Percentiles rank a stretch among this genome's conserved stretches.
Conservation (phyloP, 257 asterid species). For the Perilla frutescens region DNA sequence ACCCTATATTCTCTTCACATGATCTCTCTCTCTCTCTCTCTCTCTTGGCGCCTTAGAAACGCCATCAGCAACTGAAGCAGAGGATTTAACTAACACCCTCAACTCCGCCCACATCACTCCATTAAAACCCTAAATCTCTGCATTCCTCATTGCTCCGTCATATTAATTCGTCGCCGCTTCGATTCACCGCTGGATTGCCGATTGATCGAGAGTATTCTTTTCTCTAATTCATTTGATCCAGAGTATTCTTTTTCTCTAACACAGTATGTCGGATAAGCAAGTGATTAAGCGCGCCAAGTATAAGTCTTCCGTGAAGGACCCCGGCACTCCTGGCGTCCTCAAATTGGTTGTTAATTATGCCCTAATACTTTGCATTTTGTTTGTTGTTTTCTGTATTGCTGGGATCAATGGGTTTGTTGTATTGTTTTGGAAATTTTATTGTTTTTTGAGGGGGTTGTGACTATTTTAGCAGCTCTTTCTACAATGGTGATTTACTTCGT, state of each 20-base stretch:
- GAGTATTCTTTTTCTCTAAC: not conserved
- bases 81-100: slow-evolving; percentile 11
- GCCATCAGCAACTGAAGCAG: slow-evolving; percentile 25
- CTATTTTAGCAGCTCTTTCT: not conserved
- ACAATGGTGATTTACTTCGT: not conserved
- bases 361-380: slow-evolving; percentile 17
- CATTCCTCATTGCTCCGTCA: slow-evolving; percentile 18
- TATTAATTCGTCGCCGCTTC: slow-evolving; percentile 3
- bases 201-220: slow-evolving; percentile 1
- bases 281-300: slow-evolving; percentile 79
- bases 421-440: slow-evolving; percentile 21
- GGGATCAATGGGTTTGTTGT: slow-evolving; percentile 17
- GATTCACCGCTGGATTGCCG: slow-evolving; percentile 22
- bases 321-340: slow-evolving; percentile 80
- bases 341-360: slow-evolving; percentile 58
- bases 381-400: slow-evolving; percentile 25
- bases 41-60: slow-evolving; percentile 31
- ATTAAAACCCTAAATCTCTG: slow-evolving; percentile 43
- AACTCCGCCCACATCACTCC: not conserved
- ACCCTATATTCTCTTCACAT: not conserved
- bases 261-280: slow-evolving; percentile 69
- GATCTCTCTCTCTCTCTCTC: not conserved
- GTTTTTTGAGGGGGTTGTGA: not conserved
- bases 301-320: slow-evolving; percentile 70
- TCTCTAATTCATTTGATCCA: not conserved